Base-by-base conservation (phyloP, 306 rosid genomes). In the Casuarina equisetifolia region DNA sequence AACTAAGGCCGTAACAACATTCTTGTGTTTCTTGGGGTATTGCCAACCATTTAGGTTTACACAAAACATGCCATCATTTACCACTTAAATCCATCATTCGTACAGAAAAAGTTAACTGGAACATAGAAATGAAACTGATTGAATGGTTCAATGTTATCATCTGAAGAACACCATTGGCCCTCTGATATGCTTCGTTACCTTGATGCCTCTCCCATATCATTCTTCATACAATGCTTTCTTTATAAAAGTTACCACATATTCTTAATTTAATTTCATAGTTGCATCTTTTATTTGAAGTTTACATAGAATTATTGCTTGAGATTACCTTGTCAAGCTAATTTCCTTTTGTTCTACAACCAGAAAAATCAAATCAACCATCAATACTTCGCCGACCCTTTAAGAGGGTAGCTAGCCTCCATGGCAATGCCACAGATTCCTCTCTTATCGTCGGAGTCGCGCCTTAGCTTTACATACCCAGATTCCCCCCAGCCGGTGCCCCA, bases 401-500 rank as follows among this genome's bases (percentile, higher is more conserved):
- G 76, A 42, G 89, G 97, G 86, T 89, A 90, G 87, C 90, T 86
- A 78, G 97, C 84, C 39, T 83, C 83, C 90, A 84, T 83, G 75
- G 92, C 88, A 84, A 90, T 90, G 75, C 97, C 93, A 52, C 97
- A 86, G 74, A 54, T 57, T 64, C 97, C 97, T 69, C 57, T 49
- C 78, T 73, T 84, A 43, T 86, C 79, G 16, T 0, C 12, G 1
- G 69, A 43, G 67, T 76, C 88, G 25, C 88, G 77, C 66, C 44
- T 58, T 74, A 90, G 80, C 79, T 78, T 94, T 44, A 88, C 44
- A 51, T 89, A 89, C 57, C 97, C 93, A 42, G 90, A 81, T 82
- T 88, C 92, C 17, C 97, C 96, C 94, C 97, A 85, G 16, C 68
- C 80, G 36, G 69, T 4, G 20, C 90, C 90, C 98, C 91, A 94